Evolutionary conservation across 2,329 filamentous ascomycete genomes (phyloP).

Genomic region (Ophiostoma australiae): DNA sequence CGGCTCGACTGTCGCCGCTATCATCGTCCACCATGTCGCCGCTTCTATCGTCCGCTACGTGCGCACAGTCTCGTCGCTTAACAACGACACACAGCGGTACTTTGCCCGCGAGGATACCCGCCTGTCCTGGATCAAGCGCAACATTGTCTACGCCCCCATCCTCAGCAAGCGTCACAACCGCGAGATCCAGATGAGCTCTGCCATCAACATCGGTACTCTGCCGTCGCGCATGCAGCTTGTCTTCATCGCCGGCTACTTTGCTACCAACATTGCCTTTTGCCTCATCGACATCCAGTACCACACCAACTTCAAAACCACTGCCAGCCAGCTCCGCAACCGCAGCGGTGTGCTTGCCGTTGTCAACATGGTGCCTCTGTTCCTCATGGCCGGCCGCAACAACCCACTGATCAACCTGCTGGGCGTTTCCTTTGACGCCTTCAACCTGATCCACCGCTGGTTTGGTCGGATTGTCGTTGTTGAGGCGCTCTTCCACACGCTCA

Average conservation of each 20-base stretch:
- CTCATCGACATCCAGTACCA: conserved; percentile 60
- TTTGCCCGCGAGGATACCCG: conserved; percentile 57
- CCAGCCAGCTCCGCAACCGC: conserved; percentile 57
- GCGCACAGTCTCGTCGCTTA: conserved; percentile 68
- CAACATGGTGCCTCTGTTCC: conserved; percentile 73
- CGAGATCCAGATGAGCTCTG: conserved; percentile 58
- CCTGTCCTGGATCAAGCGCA: conserved; percentile 60
- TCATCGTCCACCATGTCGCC: conserved; percentile 63
- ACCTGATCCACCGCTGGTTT: conserved; percentile 75
- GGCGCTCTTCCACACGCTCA: conserved; percentile 59
- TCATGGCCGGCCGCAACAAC: conserved; percentile 73
- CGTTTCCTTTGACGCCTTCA: conserved; percentile 78
- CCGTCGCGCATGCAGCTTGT: conserved; percentile 73
- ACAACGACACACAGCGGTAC: conserved; percentile 74
- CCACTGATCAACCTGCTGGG: conserved; percentile 66
- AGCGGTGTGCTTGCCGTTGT: conserved; percentile 65
- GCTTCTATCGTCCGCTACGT: conserved; percentile 61
- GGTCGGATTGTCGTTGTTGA: conserved; percentile 71
- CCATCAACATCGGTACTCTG: conserved; percentile 62
- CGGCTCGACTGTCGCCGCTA: conserved; percentile 55
- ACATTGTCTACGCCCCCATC: conserved; percentile 66
- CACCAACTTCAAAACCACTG: conserved; percentile 41
- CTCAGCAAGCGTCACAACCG: conserved; percentile 71
- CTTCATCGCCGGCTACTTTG: conserved; percentile 63
- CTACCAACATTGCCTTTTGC: conserved; percentile 73